Conservation (phyloP, 2,329 filamentous ascomycete genomes). For the Gyromitra esculenta region DNA sequence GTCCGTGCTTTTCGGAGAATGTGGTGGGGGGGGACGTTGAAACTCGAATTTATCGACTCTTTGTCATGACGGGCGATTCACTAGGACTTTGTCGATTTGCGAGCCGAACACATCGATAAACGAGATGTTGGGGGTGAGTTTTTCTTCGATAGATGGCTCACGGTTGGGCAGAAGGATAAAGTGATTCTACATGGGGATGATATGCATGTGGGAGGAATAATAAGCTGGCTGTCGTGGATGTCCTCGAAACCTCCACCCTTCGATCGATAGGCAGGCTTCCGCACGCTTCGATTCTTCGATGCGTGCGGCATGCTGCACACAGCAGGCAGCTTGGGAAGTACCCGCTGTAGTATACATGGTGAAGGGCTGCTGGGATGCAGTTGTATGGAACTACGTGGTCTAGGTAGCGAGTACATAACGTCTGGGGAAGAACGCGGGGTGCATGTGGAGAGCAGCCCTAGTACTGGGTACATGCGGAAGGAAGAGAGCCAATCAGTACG, state of each 20-base stretch:
- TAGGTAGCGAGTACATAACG: not conserved
- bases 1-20: slow-evolving; percentile 2
- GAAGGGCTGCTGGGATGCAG: not conserved
- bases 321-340: slow-evolving; percentile 11
- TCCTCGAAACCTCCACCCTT: slow-evolving; percentile 15
- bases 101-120: not conserved
- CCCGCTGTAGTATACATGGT: not conserved
- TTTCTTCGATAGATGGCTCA: not conserved
- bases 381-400: slow-evolving; percentile 39
- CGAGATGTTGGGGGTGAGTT: not conserved
- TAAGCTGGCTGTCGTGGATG: not conserved
- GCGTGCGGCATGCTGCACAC: slow-evolving; percentile 38
- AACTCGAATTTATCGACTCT: slow-evolving; percentile 13
- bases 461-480: slow-evolving; percentile 2
- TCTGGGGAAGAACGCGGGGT: slow-evolving; percentile 20
- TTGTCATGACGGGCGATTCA: slow-evolving; percentile 7
- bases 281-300: slow-evolving; percentile 44
- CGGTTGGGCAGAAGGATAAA: not conserved
- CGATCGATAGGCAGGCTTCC: slow-evolving; percentile 37
- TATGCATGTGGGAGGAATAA: slow-evolving; percentile 13
- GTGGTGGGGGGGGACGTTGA: not conserved
- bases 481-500: not conserved
- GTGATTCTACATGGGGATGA: not conserved
- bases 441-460: slow-evolving; percentile 6
- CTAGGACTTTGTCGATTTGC: slow-evolving; percentile 17